Base-by-base conservation (phyloP, 208 protist species). In the Paratrypanosoma confusum region DNA sequence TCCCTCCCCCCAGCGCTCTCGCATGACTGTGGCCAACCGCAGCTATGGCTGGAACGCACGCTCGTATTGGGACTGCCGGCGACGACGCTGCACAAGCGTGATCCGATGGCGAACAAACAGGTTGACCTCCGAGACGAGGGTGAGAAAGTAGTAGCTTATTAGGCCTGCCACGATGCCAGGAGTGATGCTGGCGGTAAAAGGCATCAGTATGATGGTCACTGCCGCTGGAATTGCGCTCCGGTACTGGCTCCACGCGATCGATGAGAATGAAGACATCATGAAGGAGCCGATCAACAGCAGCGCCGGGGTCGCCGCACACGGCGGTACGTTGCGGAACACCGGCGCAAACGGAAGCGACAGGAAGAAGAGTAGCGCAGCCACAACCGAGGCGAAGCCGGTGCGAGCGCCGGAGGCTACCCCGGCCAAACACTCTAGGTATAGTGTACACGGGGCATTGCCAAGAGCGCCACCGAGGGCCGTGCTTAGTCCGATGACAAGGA, bases 231-330 rank as follows among this genome's bases (percentile, higher is more conserved):
- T 13, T 7, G 49, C 49, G 38, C 24, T 7, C 8, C 41, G 8
- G 34, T 37, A 14, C 21, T 34, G 7, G n/a, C 41, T 8, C 49
- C 45, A 59, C 7, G 34, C 10, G 50, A 55, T 55, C 11, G 51
- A 14, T 10, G 16, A n/a, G 14, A 46, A 39, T 10, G n/a, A 14
- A 8, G 41, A 54, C 49, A 55, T 59, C 49, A 55, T 55, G 14
- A 59, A 26, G 49, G 18, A 56, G n/a, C 49, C 49, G 18, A 55
- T 58, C 13, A 55, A 57, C 41, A 55, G 8, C 22, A 55, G 18
- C 20, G 49, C 33, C 20, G 33, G 33, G 8, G 49, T 14, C 29
- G 29, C 29, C 29, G 29, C 29, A 34, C 29, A 34, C 29, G 11
- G 11, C 10, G 29, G 29, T n/a, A 34, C 29, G 29, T 34, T 34